These are phyloP conservation scores for Leccinum colubrinum DNA, from an alignment of 1,284 basidiomycete species.

Conservation along the genomic window DNA sequence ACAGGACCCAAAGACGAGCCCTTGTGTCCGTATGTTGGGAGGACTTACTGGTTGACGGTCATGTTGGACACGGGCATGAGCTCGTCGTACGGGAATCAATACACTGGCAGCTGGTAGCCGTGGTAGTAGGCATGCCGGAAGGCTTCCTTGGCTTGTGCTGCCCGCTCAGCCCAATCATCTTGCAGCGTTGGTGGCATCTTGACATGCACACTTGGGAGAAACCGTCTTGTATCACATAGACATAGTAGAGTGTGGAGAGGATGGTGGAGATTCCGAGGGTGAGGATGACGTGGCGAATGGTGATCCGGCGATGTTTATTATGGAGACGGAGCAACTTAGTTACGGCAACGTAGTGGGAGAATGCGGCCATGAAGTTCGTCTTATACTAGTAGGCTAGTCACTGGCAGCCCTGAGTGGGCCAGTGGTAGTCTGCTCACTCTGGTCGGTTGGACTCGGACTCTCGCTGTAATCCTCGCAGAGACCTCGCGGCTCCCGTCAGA, in stretches of 20 bases:
- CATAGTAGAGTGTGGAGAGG: no score
- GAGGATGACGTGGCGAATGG: no score
- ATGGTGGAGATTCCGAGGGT: no score
- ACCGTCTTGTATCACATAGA: no score
- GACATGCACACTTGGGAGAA: no score
- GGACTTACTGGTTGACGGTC: slow-evolving; percentile 38
- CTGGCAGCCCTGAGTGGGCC: not conserved
- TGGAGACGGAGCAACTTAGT: slow-evolving; percentile 1
- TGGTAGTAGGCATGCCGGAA: slow-evolving; percentile 66
- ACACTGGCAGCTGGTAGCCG: slow-evolving; percentile 45
- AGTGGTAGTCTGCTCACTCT: not conserved
- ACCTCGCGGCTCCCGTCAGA: no score
- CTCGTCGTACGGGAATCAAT: slow-evolving; percentile 61
- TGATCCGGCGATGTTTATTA: no score
- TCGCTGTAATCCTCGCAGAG: not conserved
- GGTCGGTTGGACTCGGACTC: not conserved
- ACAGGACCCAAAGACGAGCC: not conserved
- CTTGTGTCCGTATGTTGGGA: not conserved
- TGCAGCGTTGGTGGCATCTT: no score
- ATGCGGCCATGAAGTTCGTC: not conserved
- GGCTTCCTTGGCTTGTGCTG: slow-evolving; percentile 54
- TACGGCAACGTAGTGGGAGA: not conserved
- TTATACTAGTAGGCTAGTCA: not conserved
- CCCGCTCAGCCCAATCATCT: slow-evolving; percentile 48
- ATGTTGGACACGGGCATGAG: slow-evolving; percentile 49